Evolutionary conservation across 2,329 filamentous ascomycete genomes (phyloP).

Genomic region (Diaporthe eres): DNA sequence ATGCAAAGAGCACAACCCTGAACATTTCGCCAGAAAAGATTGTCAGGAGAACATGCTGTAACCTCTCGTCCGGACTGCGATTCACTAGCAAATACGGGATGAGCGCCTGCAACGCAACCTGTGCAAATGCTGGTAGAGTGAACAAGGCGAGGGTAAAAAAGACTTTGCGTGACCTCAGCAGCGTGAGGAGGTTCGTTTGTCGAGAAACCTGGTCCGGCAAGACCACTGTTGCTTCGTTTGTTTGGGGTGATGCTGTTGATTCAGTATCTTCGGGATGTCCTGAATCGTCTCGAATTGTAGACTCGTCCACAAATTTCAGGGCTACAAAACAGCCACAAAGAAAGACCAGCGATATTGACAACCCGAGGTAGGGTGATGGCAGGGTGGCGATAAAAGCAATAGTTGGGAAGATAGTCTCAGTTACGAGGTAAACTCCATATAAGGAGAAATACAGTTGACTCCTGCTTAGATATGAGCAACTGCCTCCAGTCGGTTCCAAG

Average conservation of each 20-base stretch:
- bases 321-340: neutral
- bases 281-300: neutral
- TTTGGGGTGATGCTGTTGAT: neutral
- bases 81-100: neutral
- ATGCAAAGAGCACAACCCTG: neutral
- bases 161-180: neutral
- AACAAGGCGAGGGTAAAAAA: neutral
- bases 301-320: neutral
- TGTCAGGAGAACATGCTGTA: neutral
- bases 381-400: neutral
- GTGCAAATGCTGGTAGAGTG: neutral
- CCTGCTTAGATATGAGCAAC: neutral
- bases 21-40: neutral
- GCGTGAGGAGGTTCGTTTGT: no score
- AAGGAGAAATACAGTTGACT: conserved; percentile 8
- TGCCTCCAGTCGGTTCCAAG: neutral
- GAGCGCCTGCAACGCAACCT: neutral
- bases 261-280: neutral
- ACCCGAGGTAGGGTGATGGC: neutral
- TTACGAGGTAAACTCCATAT: neutral
- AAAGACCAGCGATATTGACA: neutral
- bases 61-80: neutral
- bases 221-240: neutral
- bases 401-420: neutral
- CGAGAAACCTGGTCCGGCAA: no score